Conservation (phyloP, 1,284 basidiomycete species). For the Ustilago nuda region DNA sequence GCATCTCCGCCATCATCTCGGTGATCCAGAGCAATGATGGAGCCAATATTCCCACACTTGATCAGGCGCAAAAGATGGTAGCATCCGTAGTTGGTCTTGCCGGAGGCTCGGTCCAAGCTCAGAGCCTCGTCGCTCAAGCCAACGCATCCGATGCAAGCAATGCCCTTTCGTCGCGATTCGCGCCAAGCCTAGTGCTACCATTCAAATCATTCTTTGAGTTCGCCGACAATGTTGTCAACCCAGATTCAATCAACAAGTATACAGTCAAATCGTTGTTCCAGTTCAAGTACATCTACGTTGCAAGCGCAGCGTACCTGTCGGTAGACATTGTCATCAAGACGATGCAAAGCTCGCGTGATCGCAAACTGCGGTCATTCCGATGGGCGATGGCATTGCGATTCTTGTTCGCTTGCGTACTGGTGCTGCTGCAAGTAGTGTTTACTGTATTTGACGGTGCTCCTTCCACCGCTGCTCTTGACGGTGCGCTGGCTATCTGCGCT, state of each 20-base stretch:
- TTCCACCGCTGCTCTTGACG: conserved; percentile 23
- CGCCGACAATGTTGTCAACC: conserved; percentile 33
- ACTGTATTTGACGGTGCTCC: conserved; percentile 28
- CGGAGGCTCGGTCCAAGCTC: conserved; percentile 11
- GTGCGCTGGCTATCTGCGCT: conserved; percentile 39
- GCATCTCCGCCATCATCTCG: conserved; percentile 27
- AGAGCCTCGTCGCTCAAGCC: conserved; percentile 11
- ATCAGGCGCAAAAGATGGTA: conserved; percentile 26
- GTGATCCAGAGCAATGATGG: conserved; percentile 44
- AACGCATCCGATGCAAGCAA: conserved; percentile 13
- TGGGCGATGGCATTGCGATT: conserved; percentile 29
- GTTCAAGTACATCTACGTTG: conserved; percentile 49
- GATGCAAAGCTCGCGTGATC: conserved; percentile 25
- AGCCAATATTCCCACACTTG: conserved; percentile 27
- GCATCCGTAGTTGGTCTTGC: conserved; percentile 26
- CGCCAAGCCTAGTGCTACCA: conserved; percentile 28
- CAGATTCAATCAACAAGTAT: conserved; percentile 34
- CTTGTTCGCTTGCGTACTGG: conserved; percentile 25
- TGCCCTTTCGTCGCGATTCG: conserved; percentile 24
- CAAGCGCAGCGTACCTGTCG: conserved; percentile 29
- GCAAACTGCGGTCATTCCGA: conserved; percentile 23
- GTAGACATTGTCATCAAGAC: conserved; percentile 42
- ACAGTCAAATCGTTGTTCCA: conserved; percentile 33
- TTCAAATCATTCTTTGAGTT: conserved; percentile 31
- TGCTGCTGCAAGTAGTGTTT: conserved; percentile 35